Evolutionary conservation across 192 early-diverging fungal genomes (phyloP).

Genomic region (Thoreauomyces humboldtii): DNA sequence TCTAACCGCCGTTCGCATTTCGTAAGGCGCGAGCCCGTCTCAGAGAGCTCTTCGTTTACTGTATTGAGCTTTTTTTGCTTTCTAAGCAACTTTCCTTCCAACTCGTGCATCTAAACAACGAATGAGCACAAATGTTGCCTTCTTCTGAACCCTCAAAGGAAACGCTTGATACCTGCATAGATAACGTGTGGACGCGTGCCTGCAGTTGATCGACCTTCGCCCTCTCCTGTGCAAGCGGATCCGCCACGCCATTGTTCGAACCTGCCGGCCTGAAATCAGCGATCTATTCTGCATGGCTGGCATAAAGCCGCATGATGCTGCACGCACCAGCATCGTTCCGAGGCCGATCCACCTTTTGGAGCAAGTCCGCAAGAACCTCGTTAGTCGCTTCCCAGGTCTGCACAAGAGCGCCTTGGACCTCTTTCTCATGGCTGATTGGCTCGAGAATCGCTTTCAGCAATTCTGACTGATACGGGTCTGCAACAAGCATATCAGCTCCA

Average conservation of each 20-base stretch:
- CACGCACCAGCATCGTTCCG: no score
- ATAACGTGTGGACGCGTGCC: conserved; percentile 6
- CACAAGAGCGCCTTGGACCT: background rate
- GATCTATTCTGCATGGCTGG: no score
- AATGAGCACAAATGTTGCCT: no score
- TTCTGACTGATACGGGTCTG: conserved; percentile 1
- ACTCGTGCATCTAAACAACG: background rate
- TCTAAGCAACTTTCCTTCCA: background rate
- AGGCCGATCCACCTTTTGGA: conserved; percentile 5
- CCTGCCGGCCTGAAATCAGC: no score
- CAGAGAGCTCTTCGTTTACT: background rate
- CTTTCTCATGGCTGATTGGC: background rate
- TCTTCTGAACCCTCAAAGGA: no score
- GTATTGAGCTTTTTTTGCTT: background rate
- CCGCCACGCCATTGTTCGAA: no score
- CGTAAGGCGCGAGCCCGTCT: background rate
- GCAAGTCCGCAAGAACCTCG: conserved; percentile 1
- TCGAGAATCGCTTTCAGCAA: conserved; percentile 2
- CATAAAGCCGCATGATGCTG: no score
- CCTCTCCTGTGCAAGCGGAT: conserved; percentile 1
- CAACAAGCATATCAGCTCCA: no score
- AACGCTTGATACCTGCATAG: background rate
- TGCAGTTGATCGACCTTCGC: conserved; percentile 15
- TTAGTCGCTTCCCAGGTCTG: background rate
- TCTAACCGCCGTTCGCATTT: conserved; percentile 10